Conservation (phyloP, 1,139 yeast genomes). For the Hemisphaericaspora xylofermentans region DNA sequence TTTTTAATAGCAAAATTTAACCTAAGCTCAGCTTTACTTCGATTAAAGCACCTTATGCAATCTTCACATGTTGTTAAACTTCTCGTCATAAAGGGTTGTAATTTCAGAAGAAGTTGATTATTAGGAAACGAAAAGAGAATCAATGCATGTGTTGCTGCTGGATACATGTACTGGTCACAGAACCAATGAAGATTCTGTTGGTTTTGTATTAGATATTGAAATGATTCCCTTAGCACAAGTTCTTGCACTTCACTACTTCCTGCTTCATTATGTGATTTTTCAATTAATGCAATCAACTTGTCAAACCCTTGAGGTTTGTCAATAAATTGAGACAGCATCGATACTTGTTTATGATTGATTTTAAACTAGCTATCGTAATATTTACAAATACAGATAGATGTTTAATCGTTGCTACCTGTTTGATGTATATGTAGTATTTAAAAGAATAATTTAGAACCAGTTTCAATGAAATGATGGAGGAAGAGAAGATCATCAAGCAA, state of each 20-base stretch:
- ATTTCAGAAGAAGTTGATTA: constrained; percentile 41
- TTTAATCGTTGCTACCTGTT: no score
- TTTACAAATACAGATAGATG: no score
- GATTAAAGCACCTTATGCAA: constrained; percentile 53
- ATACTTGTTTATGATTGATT: no score
- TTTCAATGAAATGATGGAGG: no score
- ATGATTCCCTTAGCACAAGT: constrained; percentile 25
- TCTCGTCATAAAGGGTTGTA: constrained; percentile 38
- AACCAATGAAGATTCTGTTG: constrained; percentile 45
- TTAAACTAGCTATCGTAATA: no score
- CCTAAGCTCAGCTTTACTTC: constrained; percentile 51
- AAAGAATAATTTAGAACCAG: no score
- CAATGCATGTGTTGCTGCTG: constrained; percentile 52
- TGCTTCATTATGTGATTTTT: constrained; percentile 23
- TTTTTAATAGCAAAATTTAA: constrained; percentile 52
- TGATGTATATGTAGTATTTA: no score
- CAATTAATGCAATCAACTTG: constrained; percentile 22
- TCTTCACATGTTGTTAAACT: constrained; percentile 47
- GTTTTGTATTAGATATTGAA: constrained; percentile 24
- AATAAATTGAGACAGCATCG: not conserved
- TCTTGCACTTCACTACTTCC: constrained; percentile 29
- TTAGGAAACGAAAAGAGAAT: constrained; percentile 61
- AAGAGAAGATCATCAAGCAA: no score
- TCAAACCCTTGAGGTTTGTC: constrained; percentile 28
- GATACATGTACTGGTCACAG: constrained; percentile 50